Base-by-base conservation (phyloP, 1,139 yeast species). In the Yamadazyma dushanensis region DNA sequence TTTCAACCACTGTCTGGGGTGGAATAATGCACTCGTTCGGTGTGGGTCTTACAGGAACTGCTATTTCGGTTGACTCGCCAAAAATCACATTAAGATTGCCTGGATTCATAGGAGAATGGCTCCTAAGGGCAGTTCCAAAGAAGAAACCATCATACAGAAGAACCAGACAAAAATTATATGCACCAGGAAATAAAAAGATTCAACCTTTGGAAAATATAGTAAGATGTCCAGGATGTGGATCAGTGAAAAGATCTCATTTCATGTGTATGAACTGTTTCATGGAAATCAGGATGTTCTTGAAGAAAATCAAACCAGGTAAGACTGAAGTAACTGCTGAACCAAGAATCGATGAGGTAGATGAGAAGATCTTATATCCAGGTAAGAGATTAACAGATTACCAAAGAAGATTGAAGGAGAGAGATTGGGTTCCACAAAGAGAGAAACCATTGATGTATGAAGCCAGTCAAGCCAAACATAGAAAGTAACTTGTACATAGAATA, bases 151-250 rank as follows among this genome's bases (percentile, higher is more conserved):
- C 97, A 7, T 86, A 87, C 57, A 78, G 80, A 64, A 85, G 88
- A 62, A 84, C 87, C 56, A 80, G 97, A 61, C 83, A 78, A 55
- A 81, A 84, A 63, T 75, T 86, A 49, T 82, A 85, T 51, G 85
- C 87, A 11, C 90, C 96, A 3, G 95, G 89, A 9, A 73, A 78
- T 44, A 90, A 88, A 58, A 94, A 89, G 53, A 70, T 85, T 47
- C 79, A 87, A 57, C 81, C 82, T 36, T 70, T 86, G 47, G 76
- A 81, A 40, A 84, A 86, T 56, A 66, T 92, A 50, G 87, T 84
- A 45, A 77, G 95, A 57, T 92, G 98, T 59, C 96, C 97, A 4
- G 84, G 96, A 1, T 92, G 98, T 65, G 98, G 98, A 29, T 85
- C 86, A 45, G 84, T 80, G 49, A 90, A 90, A 63, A 74, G 97